phyloP scores from a whole-genome alignment of 2,329 filamentous ascomycete genomes.

The Ciborinia camelliae region DNA sequence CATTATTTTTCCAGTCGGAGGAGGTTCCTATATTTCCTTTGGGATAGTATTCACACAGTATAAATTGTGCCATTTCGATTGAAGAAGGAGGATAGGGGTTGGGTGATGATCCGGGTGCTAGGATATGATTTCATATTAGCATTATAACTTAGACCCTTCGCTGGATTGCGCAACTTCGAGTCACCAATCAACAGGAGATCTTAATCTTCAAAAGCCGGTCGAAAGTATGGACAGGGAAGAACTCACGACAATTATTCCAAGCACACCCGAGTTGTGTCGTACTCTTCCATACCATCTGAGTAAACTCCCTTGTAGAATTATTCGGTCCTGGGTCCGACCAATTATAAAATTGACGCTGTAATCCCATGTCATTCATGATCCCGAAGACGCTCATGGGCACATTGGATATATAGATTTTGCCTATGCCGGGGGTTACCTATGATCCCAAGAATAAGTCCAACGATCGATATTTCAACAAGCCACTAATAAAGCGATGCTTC shows the following conservation, averaged over 20 bases:
- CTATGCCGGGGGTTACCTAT: neutral
- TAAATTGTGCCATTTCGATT: neutral
- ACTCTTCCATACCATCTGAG: neutral
- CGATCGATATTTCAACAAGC: neutral
- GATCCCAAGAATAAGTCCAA: neutral
- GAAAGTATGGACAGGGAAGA: too few species aligned
- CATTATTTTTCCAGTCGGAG: neutral
- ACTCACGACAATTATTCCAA: slow-evolving; percentile 10
- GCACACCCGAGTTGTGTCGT: neutral
- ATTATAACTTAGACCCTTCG: neutral
- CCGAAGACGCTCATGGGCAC: neutral
- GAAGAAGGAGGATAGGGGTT: neutral
- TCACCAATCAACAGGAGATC: neutral
- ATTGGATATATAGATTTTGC: neutral
- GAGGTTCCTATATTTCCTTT: neutral
- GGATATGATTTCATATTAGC: neutral
- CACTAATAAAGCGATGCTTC: too few species aligned
- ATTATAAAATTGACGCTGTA: neutral
- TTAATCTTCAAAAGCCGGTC: rapidly evolving
- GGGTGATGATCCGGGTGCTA: slow-evolving; percentile 7
- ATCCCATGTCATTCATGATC: neutral
- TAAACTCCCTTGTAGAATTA: slow-evolving; percentile 3
- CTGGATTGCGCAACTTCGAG: too few species aligned
- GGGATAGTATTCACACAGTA: neutral
- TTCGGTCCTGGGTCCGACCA: neutral